Evolutionary conservation across 2,329 filamentous ascomycete genomes (phyloP), one percentile per base, ranked within the genome.

Genomic region (Exophiala aquamarina): DNA sequence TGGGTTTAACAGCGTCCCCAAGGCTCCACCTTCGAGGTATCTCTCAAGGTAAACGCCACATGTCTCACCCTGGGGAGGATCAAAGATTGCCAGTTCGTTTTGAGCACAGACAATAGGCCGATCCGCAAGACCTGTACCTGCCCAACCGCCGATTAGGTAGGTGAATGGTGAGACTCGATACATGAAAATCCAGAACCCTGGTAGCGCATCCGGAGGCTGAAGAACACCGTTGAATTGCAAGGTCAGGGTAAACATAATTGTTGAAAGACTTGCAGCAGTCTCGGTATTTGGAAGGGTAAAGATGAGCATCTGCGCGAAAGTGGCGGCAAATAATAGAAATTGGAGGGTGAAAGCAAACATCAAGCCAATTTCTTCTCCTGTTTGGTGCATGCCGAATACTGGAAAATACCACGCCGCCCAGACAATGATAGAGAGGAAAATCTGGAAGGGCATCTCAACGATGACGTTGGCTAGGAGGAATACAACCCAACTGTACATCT

Each of bases 91-190:
- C 15, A 60, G 49, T 65, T 95, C 90, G 61, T 86, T 87, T 4
- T 65, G 53, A 0, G 86, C 80, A 65, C 90, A 95, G 0, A 64
- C 56, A 20, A 92, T 81, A 0, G 69, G 36, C 0, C 79, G 80
- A 58, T 85, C 83, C 36, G 85, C 85, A 3, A 95, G 70, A 2
- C 80, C 87, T 1, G 79, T 79, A 0, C 83, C 78, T 0, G 91
- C 66, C 70, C 94, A 82, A 13, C 83, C 86, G 6, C 77, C 77
- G 19, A 92, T 80, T 11, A 93, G 71, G 64, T 95, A 95, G 0
- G 86, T 90, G 58, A 95, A 86, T 0, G 89, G 89, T 0, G 84
- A 89, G 39, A 89, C 70, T 38, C 85, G 81, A 67, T 92, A 92
- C 84, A 91, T 87, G 73, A 89, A 89, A 58, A 85, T 69, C 82